These are phyloP conservation scores for Fraxinus angustifolia DNA, from an alignment of 305 asterid genomes.

Conservation along the genomic window DNA sequence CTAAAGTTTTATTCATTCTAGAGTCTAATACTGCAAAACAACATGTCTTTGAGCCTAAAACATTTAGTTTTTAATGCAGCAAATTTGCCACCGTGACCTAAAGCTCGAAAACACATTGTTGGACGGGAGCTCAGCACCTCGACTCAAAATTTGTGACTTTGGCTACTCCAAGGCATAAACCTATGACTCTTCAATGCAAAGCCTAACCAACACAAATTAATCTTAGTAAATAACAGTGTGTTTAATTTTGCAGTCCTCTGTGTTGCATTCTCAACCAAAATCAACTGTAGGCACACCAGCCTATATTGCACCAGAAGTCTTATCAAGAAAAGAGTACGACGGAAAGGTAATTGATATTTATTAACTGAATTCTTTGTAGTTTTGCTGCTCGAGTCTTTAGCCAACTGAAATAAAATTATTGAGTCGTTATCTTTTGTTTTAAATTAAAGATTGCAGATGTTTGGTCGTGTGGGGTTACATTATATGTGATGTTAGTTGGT, in stretches of 20 bases:
- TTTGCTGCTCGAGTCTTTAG: background rate
- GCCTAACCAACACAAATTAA: background rate
- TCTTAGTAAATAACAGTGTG: background rate
- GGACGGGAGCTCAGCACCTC: constrained; percentile 61
- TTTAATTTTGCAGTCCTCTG: constrained; percentile 45
- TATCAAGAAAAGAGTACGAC: constrained; percentile 66
- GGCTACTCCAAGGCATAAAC: constrained; percentile 71
- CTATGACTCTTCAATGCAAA: background rate
- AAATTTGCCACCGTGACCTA: constrained; percentile 82
- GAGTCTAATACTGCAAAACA: background rate
- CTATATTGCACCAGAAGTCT: constrained; percentile 78
- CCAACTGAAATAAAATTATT: constrained; percentile 9
- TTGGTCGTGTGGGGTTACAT: constrained; percentile 93
- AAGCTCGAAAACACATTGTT: constrained; percentile 86
- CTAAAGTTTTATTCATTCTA: background rate
- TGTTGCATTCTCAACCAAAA: constrained; percentile 78
- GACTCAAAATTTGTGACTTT: constrained; percentile 79
- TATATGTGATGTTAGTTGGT: constrained; percentile 84
- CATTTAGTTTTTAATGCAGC: constrained; percentile 39
- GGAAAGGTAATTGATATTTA: constrained; percentile 58
- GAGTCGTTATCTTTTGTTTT: constrained; percentile 13
- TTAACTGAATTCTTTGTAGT: background rate
- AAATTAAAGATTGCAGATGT: constrained; percentile 72
- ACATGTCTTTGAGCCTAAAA: background rate
- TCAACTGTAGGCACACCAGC: constrained; percentile 86